Base-by-base conservation (phyloP, 352 stramenopile species). In the Phytophthora meadii region DNA sequence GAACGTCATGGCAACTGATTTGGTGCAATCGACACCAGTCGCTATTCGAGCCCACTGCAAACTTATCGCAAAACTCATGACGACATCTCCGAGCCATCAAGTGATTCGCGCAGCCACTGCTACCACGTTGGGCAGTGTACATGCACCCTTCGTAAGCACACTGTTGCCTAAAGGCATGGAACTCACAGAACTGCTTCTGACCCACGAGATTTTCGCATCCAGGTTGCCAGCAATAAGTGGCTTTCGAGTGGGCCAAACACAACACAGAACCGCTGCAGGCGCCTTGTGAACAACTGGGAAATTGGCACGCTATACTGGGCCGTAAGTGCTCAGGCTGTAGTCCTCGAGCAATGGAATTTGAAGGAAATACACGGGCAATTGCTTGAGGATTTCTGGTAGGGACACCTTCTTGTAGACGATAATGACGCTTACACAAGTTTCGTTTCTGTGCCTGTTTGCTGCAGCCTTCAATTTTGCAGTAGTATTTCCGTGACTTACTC, bases 51-150 rank as follows among this genome's bases (percentile, higher is more conserved):
- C 66, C 61, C n/a, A 72, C 70, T 5, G 74, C 76, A 61, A 89
- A 90, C 53, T 92, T 89, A 48, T 80, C 79, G 51, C 84, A 92
- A 42, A 82, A 72, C 10, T 76, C 72, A 46, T 92, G 84, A 48
- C 74, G 74, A 54, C 84, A 92, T 22, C 68, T 74, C 11, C 54
- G 61, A 22, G 75, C 78, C 60, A 79, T 63, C 9, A 34, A 50
- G 57, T 92, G 84, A 30, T 76, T 67, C 28, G 64, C 24, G 48
- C 84, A 92, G 25, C 82, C 79, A 28, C 77, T 84, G 12, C 36
- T 50, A 54, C 71, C 53, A 12, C 59, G 53, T 24, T 72, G 68
- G 0, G 79, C 69, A 6, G 46, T 66, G 51, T 81, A 81, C 34
- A 69, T 65, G 44, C 84, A 92, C 5, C 72, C 72, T 65, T 89